These are phyloP conservation scores for Gentiana dahurica DNA, from an alignment of 257 asterid genomes.

Conservation along the genomic window DNA sequence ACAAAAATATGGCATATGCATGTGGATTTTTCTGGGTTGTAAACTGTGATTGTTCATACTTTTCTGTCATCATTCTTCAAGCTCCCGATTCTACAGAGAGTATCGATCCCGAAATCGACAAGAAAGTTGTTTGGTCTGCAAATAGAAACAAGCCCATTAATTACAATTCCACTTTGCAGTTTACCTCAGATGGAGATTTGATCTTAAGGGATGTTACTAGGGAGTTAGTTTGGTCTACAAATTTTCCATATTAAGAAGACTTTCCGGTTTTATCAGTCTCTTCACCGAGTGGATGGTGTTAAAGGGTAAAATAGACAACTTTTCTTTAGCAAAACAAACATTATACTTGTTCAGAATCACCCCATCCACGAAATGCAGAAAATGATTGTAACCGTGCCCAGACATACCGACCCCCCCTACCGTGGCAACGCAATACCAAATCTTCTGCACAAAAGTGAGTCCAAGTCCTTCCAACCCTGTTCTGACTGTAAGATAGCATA, in stretches of 20 bases:
- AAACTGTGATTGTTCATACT: too few relatives aligned
- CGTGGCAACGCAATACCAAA: conserved; percentile 85
- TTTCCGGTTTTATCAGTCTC: background rate
- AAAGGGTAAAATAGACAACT: background rate
- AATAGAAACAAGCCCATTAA: background rate
- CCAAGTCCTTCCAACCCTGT: conserved; percentile 89
- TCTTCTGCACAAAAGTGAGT: conserved; percentile 74
- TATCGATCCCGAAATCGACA: too few relatives aligned
- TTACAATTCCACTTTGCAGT: conserved; percentile 2
- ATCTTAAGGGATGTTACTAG: conserved; percentile 1
- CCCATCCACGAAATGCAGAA: conserved; percentile 96
- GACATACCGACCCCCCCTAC: conserved; percentile 84
- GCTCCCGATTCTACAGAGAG: too few relatives aligned
- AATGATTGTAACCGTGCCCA: conserved; percentile 89
- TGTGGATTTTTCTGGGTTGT: too few relatives aligned
- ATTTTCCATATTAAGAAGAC: background rate
- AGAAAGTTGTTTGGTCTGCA: too few relatives aligned
- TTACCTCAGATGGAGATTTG: conserved; percentile 11
- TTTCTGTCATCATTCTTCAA: too few relatives aligned
- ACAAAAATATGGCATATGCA: too few relatives aligned
- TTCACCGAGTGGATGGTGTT: background rate
- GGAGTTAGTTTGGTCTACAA: conserved; percentile 7
- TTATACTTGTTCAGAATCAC: conserved; percentile 84
- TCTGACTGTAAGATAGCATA: conserved; percentile 34
- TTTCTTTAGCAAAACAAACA: background rate